Percentiles rank a stretch among this genome's conserved stretches.
Conservation (phyloP, 2,329 filamentous ascomycete genomes). For the Dryadomyces quercus-mongolicae region DNA sequence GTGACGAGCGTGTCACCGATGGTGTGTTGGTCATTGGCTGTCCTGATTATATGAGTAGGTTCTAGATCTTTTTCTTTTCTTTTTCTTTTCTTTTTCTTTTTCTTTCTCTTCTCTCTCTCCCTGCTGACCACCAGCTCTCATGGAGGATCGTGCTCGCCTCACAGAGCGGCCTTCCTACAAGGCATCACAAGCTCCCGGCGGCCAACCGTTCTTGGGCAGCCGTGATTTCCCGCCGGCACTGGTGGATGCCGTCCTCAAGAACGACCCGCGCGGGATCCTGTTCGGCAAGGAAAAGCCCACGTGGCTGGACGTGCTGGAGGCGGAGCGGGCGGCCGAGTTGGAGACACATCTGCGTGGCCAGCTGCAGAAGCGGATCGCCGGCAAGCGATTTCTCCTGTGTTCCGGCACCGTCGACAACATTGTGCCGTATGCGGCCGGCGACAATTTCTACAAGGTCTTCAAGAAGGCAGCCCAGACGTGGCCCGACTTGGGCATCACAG, state of each 20-base stretch:
- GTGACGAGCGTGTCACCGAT: conserved; percentile 66
- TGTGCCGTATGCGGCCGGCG: conserved; percentile 53
- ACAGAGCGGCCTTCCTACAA: conserved; percentile 54
- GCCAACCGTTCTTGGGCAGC: conserved; percentile 60
- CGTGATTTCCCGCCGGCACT: conserved; percentile 63
- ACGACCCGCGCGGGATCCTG: conserved; percentile 66
- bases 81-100: background rate
- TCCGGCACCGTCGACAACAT: conserved; percentile 58
- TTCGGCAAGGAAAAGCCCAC: conserved; percentile 37
- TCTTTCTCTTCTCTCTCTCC: background rate
- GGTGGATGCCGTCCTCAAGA: conserved; percentile 46
- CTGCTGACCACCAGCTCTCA: conserved; percentile 32
- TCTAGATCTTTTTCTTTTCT: background rate
- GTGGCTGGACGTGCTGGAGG: background rate
- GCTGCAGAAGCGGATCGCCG: conserved; percentile 36
- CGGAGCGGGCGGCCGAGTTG: conserved; percentile 17
- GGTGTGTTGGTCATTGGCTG: conserved; percentile 77
- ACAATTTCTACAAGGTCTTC: conserved; percentile 50
- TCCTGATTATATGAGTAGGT: conserved; percentile 66
- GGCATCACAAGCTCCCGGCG: conserved; percentile 38
- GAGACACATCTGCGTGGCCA: conserved; percentile 27
- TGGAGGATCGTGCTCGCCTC: conserved; percentile 64
- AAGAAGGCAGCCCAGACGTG: conserved; percentile 38
- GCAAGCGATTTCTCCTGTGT: conserved; percentile 53
- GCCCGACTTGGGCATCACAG: conserved; percentile 39